These are phyloP conservation scores for Aspergillus aculeatinus DNA, from an alignment of 2,329 filamentous ascomycete genomes.

Conservation along the genomic window DNA sequence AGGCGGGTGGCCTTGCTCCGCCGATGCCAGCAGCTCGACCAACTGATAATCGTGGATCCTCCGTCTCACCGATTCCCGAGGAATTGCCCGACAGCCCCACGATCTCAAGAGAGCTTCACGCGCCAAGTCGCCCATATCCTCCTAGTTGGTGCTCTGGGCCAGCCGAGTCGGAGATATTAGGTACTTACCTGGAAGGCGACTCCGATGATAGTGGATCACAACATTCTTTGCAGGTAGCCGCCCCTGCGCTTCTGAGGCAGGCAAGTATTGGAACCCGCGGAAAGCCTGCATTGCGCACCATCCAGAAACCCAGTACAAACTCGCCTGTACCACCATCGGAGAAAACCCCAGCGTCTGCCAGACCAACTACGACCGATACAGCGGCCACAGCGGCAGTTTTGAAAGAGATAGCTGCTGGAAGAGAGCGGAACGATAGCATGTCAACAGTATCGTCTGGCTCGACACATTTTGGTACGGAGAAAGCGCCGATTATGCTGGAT, in stretches of 20 bases:
- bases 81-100: slow-evolving; percentile 59
- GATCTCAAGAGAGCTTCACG: slow-evolving; percentile 59
- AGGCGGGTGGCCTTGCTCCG: slow-evolving; percentile 31
- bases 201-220: slow-evolving; percentile 25
- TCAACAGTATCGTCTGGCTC: slow-evolving; percentile 22
- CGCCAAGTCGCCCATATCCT: slow-evolving; percentile 70
- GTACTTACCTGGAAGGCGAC: slow-evolving; percentile 31
- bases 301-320: slow-evolving; percentile 33
- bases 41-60: slow-evolving; percentile 62
- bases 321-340: slow-evolving; percentile 17
- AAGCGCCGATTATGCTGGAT: slow-evolving; percentile 31
- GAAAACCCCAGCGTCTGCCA: slow-evolving; percentile 4
- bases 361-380: slow-evolving; percentile 6
- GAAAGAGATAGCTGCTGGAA: slow-evolving; percentile 13
- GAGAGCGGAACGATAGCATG: slow-evolving; percentile 20
- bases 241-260: slow-evolving; percentile 37
- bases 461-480: slow-evolving; percentile 34
- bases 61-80: slow-evolving; percentile 73
- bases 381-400: slow-evolving; percentile 11
- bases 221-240: slow-evolving; percentile 19
- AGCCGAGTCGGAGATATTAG: slow-evolving; percentile 50
- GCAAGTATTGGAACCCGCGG: slow-evolving; percentile 46
- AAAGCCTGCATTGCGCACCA: slow-evolving; percentile 44
- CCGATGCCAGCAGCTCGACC: slow-evolving; percentile 27
- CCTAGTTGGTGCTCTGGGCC: slow-evolving; percentile 60